A percentile compares a stretch with the other conserved stretches of the same genome.
Evolutionary conservation across 441 rosid genomes (phyloP).

Genomic region (Viola pubescens): DNA sequence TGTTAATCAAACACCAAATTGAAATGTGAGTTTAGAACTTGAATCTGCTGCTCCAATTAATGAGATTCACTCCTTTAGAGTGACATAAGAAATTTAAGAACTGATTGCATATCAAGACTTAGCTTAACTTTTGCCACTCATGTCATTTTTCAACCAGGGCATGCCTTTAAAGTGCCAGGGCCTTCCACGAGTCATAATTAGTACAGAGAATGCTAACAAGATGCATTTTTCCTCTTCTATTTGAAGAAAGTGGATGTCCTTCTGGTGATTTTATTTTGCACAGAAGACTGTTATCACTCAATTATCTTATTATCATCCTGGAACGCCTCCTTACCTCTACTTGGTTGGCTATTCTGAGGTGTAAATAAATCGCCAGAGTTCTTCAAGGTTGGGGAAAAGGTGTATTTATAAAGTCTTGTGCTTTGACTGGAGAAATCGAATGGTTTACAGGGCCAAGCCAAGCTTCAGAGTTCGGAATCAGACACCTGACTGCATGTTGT

Average conservation of each 20-base stretch:
- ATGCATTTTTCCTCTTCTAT: not conserved
- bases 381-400: not conserved
- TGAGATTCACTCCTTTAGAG: not conserved
- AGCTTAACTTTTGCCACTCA: not conserved
- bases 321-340: not conserved
- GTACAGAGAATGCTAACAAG: not conserved
- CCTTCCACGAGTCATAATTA: not conserved
- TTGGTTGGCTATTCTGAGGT: not conserved
- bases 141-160: not conserved
- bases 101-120: not conserved
- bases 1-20: not conserved
- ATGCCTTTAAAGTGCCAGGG: not conserved
- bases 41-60: not conserved
- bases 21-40: not conserved
- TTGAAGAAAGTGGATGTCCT: not conserved
- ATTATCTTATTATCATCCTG: not conserved
- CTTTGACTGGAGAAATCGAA: not conserved
- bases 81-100: not conserved
- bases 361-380: not conserved
- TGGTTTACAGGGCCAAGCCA: too few species aligned
- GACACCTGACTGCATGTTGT: too few species aligned
- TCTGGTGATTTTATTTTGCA: too few species aligned
- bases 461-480: too few species aligned
- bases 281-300: too few species aligned
- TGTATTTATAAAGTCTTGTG: not conserved